These are phyloP conservation scores for Endotrypanum monterogeii DNA, from an alignment of 208 protist species.

Conservation along the genomic window DNA sequence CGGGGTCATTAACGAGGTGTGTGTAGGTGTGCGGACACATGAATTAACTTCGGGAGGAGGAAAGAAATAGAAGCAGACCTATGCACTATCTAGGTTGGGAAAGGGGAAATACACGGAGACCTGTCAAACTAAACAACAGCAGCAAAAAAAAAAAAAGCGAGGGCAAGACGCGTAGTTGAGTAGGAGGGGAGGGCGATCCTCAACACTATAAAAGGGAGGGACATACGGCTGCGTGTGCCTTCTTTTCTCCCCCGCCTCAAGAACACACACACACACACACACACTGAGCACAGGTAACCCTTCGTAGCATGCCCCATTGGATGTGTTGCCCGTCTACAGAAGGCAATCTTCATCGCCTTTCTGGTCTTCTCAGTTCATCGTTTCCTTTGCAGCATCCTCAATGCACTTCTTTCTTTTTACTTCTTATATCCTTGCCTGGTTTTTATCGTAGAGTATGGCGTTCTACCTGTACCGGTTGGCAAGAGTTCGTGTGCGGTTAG, in stretches of 20 bases:
- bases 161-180: too few species aligned
- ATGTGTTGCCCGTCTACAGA: neutral
- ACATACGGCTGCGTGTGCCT: too few species aligned
- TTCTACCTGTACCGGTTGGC: conserved; percentile 1
- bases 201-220: neutral
- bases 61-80: neutral
- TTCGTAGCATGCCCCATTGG: neutral
- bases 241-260: neutral
- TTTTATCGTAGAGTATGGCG: neutral
- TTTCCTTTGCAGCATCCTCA: neutral
- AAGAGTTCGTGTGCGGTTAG: conserved; percentile 14
- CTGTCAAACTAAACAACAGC: neutral
- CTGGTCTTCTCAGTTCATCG: neutral
- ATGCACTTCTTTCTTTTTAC: neutral
- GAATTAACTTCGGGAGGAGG: neutral
- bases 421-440: neutral
- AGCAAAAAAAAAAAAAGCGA: neutral
- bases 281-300: neutral
- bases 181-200: neutral
- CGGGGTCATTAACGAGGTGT: too few species aligned
- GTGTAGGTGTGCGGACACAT: neutral
- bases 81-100: neutral
- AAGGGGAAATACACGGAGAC: neutral
- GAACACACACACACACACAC: neutral
- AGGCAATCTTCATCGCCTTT: too few species aligned